Evolutionary conservation across 371 early-diverging fungal genomes (phyloP), one percentile per base, ranked within the genome.

Genomic region (Mortierella sp.): DNA sequence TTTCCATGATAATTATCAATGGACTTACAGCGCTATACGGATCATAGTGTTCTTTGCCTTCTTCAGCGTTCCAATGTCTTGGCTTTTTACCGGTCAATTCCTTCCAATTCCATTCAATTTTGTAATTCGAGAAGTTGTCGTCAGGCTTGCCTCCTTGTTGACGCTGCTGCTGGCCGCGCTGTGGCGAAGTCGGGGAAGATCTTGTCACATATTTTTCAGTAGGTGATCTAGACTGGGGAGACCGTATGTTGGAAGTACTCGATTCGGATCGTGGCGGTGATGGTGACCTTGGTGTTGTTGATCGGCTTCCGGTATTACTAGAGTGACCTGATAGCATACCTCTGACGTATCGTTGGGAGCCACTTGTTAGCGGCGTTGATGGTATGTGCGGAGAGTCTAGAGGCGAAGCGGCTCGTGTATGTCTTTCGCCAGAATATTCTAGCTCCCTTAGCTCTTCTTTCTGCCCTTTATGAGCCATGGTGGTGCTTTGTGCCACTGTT

Each of bases 361-460:
- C 23, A 0, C 49, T 26, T 2, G 45, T 65, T 22, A 78, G 40
- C 0, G 79, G 79, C 4, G 79, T 78, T 29, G 79, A 78, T 2
- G 79, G 79, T 73, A 78, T 58, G 34, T 73, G 70, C 0, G 79
- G 79, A 3, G 79, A 78, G 3, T 70, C 79, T 31, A 73, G 34
- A 10, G 79, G 79, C 12, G 73, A 63, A 7, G 49, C n/a, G 0
- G 66, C 70, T 8, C 59, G 66, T 0, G 79, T 73, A 10, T 73
- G 74, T 23, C 62, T 43, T 35, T 66, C 73, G 8, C 74, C 74
- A 73, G 73, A 78, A 70, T 78, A 78, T 47, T 72, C 73, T 4
- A 78, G 70, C 23, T 78, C 79, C 13, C 70, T 70, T 7, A 70
- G 37, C 83, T 69, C 72, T 82, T 88, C 87, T 72, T 86, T 88